Conservation (phyloP, 805 yeast species). For the Lipomyces mesembrius region DNA sequence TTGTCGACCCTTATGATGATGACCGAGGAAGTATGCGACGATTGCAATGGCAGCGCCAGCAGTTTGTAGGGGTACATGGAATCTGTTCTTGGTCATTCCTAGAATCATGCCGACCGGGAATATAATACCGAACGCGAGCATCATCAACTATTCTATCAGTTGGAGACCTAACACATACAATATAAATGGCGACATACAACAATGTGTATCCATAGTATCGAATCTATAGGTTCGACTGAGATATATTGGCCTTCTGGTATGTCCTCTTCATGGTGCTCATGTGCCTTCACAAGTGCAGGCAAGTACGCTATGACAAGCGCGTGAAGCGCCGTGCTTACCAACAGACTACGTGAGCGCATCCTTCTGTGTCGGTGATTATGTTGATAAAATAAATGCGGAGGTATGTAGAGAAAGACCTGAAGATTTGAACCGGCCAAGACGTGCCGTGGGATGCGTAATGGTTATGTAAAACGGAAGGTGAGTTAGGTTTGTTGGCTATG, state of each 20-base stretch:
- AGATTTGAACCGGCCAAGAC: no score
- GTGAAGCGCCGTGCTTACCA: not conserved
- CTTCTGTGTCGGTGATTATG: not conserved
- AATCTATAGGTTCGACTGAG: slow-evolving; percentile 40
- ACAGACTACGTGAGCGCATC: not conserved
- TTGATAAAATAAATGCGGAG: not conserved
- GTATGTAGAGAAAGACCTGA: not conserved
- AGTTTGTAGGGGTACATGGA: slow-evolving; percentile 48
- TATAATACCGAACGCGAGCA: slow-evolving; percentile 48
- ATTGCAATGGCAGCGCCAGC: slow-evolving; percentile 46
- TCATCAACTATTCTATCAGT: slow-evolving; percentile 39
- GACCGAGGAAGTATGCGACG: slow-evolving; percentile 50
- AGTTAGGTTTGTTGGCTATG: not conserved
- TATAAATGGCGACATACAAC: slow-evolving; percentile 22
- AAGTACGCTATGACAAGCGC: slow-evolving; percentile 1
- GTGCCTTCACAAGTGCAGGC: slow-evolving; percentile 22
- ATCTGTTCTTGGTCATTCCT: slow-evolving; percentile 47
- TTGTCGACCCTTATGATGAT: slow-evolving; percentile 47
- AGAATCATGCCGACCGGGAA: slow-evolving; percentile 50
- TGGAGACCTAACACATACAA: not conserved
- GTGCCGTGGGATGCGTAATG: no score
- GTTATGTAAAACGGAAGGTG: not conserved
- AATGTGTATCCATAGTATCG: slow-evolving; percentile 44
- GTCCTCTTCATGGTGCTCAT: slow-evolving; percentile 38
- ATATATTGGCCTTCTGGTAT: slow-evolving; percentile 40